phyloP scores from a whole-genome alignment of 352 stramenopile genomes.

The Pythium apleroticum region DNA sequence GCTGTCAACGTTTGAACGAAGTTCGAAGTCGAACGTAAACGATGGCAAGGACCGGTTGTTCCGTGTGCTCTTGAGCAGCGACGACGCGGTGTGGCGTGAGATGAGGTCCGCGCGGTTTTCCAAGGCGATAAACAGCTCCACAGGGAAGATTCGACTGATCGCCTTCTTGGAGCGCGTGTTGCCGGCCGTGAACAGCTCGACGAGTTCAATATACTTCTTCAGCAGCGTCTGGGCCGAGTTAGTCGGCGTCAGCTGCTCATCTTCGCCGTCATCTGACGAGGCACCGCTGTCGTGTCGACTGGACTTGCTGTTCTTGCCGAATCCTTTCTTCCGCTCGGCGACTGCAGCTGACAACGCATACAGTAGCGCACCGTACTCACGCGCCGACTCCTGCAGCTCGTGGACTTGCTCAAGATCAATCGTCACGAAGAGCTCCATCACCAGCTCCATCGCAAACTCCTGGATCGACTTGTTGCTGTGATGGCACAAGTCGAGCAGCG shows the following conservation, averaged over 20 bases:
- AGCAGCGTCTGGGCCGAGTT: conserved; percentile 34
- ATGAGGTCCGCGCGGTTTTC: conserved; percentile 56
- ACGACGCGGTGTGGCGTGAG: conserved; percentile 56
- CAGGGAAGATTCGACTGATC: conserved; percentile 78
- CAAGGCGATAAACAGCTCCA: conserved; percentile 74
- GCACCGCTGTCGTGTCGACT: conserved; percentile 14
- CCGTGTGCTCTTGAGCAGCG: conserved; percentile 37
- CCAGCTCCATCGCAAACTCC: conserved; percentile 57
- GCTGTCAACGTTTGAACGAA: conserved; percentile 40
- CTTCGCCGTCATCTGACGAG: conserved; percentile 21
- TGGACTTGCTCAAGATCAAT: conserved; percentile 77
- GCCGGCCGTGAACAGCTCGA: conserved; percentile 81
- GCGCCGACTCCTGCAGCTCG: conserved; percentile 72
- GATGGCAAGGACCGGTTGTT: conserved; percentile 54
- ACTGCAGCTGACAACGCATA: conserved; percentile 63
- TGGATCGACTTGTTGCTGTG: conserved; percentile 41
- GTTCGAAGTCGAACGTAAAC: conserved; percentile 72
- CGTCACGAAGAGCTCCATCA: conserved; percentile 74
- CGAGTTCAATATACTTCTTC: conserved; percentile 63
- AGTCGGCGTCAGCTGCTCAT: conserved; percentile 36
- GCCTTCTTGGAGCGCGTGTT: conserved; percentile 77
- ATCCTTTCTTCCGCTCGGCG: conserved; percentile 27
- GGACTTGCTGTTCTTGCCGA: conserved; percentile 10
- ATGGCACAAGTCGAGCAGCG: conserved; percentile 72
- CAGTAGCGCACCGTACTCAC: conserved; percentile 74